Conservation (phyloP, 1,284 basidiomycete species). For the Leccinum angustisporum region DNA sequence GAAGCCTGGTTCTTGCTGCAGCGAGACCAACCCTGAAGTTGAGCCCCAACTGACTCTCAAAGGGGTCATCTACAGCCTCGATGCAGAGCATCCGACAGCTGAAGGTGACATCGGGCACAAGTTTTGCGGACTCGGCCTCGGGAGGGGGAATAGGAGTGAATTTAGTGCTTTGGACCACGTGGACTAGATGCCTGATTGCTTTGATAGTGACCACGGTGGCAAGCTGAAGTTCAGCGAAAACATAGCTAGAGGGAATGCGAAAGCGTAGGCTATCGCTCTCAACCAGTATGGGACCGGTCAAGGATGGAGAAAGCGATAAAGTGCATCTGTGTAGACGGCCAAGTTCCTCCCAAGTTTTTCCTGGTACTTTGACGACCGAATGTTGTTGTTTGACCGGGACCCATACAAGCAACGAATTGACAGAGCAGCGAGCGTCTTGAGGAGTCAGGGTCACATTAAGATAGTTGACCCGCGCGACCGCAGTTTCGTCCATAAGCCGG, state of each 20-base stretch:
- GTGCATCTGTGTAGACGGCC: slow-evolving; percentile 62
- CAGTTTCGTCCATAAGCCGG: slow-evolving; percentile 47
- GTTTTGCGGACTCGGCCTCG: slow-evolving; percentile 68
- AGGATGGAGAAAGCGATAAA: slow-evolving; percentile 37
- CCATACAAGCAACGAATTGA: slow-evolving; percentile 45
- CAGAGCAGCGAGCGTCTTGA: slow-evolving; percentile 28
- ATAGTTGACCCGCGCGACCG: slow-evolving; percentile 49
- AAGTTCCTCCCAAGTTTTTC: slow-evolving; percentile 77
- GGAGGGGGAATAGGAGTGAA: slow-evolving; percentile 57
- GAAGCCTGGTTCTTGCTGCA: slow-evolving; percentile 74
- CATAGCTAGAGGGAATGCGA: slow-evolving; percentile 79
- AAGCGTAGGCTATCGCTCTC: slow-evolving; percentile 69
- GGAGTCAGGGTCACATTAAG: slow-evolving; percentile 32
- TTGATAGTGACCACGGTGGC: slow-evolving; percentile 68
- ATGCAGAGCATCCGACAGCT: slow-evolving; percentile 62
- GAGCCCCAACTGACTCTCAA: slow-evolving; percentile 80
- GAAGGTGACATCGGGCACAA: slow-evolving; percentile 66
- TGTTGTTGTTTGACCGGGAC: slow-evolving; percentile 38
- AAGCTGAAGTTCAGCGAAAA: slow-evolving; percentile 72
- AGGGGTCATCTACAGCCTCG: slow-evolving; percentile 87
- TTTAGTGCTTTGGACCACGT: slow-evolving; percentile 46
- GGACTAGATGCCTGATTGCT: slow-evolving; percentile 62
- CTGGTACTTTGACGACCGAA: slow-evolving; percentile 29
- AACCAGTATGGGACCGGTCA: slow-evolving; percentile 43
- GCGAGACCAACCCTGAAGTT: slow-evolving; percentile 79